These are phyloP conservation scores for Fusarium floridanum DNA, from an alignment of 2,329 filamentous ascomycete species.

Conservation along the genomic window DNA sequence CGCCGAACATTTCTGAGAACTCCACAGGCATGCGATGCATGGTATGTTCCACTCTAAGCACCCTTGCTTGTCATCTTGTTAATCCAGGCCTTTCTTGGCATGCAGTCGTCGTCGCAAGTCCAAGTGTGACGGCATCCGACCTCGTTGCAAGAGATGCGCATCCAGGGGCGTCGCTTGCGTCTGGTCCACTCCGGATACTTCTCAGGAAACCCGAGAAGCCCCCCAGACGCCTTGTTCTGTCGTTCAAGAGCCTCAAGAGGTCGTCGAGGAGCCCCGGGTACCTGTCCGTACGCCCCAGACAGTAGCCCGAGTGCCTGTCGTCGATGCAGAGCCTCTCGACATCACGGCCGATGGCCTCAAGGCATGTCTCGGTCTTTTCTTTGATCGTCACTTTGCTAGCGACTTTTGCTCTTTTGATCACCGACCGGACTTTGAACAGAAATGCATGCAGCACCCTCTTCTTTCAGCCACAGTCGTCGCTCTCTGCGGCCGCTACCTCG, in stretches of 20 bases:
- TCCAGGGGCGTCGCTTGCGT: not conserved
- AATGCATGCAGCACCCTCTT: constrained; percentile 23
- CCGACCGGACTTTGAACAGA: constrained; percentile 36
- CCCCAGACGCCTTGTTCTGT: not conserved
- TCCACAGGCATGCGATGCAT: constrained; percentile 15
- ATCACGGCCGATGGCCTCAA: not conserved
- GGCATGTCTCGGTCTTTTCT: constrained; percentile 23
- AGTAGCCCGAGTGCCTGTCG: not conserved
- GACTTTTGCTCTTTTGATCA: constrained; percentile 41
- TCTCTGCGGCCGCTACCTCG: not conserved
- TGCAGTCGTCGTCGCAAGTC: constrained; percentile 14
- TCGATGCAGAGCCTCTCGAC: not conserved
- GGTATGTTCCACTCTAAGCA: not conserved
- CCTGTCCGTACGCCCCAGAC: not conserved
- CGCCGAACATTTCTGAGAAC: constrained; percentile 9
- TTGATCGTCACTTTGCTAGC: constrained; percentile 34
- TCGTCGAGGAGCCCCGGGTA: not conserved
- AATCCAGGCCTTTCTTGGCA: not conserved
- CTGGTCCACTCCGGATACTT: not conserved
- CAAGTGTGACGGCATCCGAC: constrained; percentile 15
- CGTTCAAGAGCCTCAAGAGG: not conserved
- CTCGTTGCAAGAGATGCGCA: constrained; percentile 7
- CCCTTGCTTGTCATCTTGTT: not conserved
- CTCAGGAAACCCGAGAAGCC: not conserved
- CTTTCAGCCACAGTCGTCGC: not conserved